These are phyloP conservation scores for Achlya hypogyna DNA, from an alignment of 352 stramenopile species.

Conservation along the genomic window DNA sequence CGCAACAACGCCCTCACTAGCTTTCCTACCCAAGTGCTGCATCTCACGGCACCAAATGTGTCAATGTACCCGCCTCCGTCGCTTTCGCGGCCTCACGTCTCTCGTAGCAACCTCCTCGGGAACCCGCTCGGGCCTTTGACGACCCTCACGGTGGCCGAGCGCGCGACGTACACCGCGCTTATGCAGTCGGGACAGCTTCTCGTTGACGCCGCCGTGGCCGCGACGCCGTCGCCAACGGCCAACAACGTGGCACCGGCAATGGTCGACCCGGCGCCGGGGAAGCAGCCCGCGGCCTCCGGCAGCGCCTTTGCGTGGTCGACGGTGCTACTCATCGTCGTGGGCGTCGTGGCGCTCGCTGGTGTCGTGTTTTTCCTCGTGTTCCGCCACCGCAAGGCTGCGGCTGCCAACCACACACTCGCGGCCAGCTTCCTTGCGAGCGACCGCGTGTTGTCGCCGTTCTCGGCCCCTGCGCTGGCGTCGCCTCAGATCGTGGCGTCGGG, in stretches of 20 bases:
- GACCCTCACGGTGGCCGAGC: background rate
- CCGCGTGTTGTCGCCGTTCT: background rate
- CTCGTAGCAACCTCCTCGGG: background rate
- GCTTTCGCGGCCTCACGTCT: background rate
- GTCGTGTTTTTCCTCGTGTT: conserved; percentile 1
- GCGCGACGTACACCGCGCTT: background rate
- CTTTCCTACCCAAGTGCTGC: background rate
- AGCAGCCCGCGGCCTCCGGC: background rate
- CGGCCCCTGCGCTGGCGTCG: background rate
- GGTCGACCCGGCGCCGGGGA: background rate
- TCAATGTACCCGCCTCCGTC: background rate
- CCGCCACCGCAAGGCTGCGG: background rate
- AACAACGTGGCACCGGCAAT: background rate
- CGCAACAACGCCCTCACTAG: background rate
- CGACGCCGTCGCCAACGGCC: background rate
- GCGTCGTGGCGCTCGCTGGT: background rate
- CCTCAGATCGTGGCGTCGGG: background rate
- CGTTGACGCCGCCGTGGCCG: background rate
- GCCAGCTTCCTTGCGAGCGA: background rate
- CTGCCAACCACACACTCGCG: background rate
- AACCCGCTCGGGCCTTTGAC: background rate
- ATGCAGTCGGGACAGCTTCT: background rate
- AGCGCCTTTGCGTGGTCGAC: background rate
- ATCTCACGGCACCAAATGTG: background rate
- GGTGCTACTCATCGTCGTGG: background rate